Evolutionary conservation across 2,329 filamentous ascomycete genomes (phyloP), one percentile per base, ranked within the genome.

Genomic region (Emmonsia crescens): DNA sequence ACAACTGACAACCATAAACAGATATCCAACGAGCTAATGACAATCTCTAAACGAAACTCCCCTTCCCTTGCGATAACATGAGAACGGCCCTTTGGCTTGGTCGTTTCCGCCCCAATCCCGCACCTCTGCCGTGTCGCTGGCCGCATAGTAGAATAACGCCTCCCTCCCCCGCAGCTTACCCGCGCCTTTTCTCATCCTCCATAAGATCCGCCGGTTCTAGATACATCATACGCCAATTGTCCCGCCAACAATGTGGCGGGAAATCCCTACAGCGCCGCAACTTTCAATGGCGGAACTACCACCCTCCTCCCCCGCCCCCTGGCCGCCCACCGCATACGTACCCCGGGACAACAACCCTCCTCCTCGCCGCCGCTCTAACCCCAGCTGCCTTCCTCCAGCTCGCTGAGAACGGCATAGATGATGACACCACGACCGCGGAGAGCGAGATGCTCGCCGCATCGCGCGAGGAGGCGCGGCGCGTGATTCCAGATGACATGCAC

Each of bases 371-470:
- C n/a, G 16, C 76, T 6, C 73, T 87, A 58, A 82, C 78, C 29
- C 83, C 85, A 0, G 80, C 78, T 5, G 83, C 81, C 1, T 85
- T 87, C 64, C 79, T 88, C 46, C 76, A 82, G 60, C 75, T 87
- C 51, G 79, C 80, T 57, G 78, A 83, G 64, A 76, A 82, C 52
- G 75, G 80, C 33, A 69, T 72, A 52, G 73, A 74, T 60, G 74
- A 79, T 66, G 74, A 78, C 67, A n/a, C 21, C 31, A 80, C 88
- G 70, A 96, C 92, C 2, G 84, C 85, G 31, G 92, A 96, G 76
- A 83, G 83, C 74, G 88, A 90, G 66, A 96, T 96, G 93, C 82
- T 96, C 16, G 84, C 91, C 72, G 85, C 82, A 2, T 96, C 92
- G 44, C 80, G 89, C 49, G 78, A 85, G 61, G 93, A 96, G 76